A percentile compares a stretch with the other conserved stretches of the same genome.
These are phyloP conservation scores for Epichloe hybrida DNA, from an alignment of 2,329 filamentous ascomycete species.

Conservation along the genomic window DNA sequence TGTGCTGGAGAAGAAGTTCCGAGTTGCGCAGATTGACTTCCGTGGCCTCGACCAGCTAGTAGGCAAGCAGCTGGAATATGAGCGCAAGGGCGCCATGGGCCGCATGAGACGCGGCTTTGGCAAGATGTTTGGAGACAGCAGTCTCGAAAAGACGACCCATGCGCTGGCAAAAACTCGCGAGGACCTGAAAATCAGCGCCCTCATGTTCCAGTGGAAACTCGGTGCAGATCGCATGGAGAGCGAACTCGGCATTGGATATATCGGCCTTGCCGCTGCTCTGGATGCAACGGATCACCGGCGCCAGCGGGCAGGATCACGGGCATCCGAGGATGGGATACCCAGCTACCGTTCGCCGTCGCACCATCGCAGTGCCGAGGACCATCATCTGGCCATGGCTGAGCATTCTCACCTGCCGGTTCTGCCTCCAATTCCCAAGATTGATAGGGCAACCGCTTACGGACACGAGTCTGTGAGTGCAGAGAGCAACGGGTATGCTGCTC, in stretches of 20 bases:
- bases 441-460: constrained; percentile 2
- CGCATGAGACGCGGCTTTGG: constrained; percentile 48
- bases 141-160: constrained; percentile 45
- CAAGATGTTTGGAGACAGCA: constrained; percentile 48
- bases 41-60: constrained; percentile 50
- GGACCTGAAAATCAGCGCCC: constrained; percentile 47
- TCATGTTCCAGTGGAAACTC: constrained; percentile 53
- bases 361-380: constrained; percentile 6
- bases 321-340: constrained; percentile 6
- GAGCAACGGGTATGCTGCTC: constrained; percentile 3
- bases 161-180: constrained; percentile 46
- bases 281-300: constrained; percentile 25
- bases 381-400: background rate
- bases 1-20: constrained; percentile 53
- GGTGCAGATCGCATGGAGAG: constrained; percentile 44
- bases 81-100: constrained; percentile 45
- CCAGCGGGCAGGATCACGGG: constrained; percentile 5
- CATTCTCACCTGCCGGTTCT: constrained; percentile 1
- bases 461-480: constrained; percentile 8
- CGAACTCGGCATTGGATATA: constrained; percentile 52
- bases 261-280: constrained; percentile 50
- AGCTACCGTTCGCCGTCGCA: background rate
- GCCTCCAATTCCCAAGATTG: constrained; percentile 2
- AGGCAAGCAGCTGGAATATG: constrained; percentile 45
- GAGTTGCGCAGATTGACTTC: constrained; percentile 47